Evolutionary conservation across 2,329 filamentous ascomycete genomes (phyloP), one percentile per base, ranked within the genome.

Genomic region (Trichocomaceae sp.): DNA sequence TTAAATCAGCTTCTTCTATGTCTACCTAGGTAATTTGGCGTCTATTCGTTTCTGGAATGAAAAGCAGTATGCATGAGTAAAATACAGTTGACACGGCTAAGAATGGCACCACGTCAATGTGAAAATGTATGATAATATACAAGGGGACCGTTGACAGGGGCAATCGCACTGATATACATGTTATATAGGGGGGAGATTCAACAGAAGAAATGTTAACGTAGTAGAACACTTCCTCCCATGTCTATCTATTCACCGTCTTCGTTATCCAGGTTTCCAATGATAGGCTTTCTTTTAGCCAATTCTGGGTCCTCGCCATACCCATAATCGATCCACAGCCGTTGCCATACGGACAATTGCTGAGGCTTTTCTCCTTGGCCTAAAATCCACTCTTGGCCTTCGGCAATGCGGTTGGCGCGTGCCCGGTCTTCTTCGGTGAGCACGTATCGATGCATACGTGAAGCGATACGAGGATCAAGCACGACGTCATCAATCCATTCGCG

Each of bases 391-490:
- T 85, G 80, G 0, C 83, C 81, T 13, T 86, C 78, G 26, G 77
- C 77, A 52, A 90, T 82, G 55, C 75, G 73, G 46, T 78, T 75
- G 0, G 85, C 85, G 55, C 83, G 79, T 35, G 79, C 81, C 69
- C 91, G 87, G 35, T 90, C 85, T 56, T 87, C 86, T 0, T 81
- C 74, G 12, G 72, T 75, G 22, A 96, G 73, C 66, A 86, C 80
- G 64, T 93, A 95, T 52, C 82, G 82, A 55, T 87, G 80, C 92
- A 97, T 96, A 52, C 89, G 83, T 64, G 79, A 78, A 5, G 81
- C 82, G 58, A 96, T 84, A 37, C 91, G 81, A 12, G 82, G 74
- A 67, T 99, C 91, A 9, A 96, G 68, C 2, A 87, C 83, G 51
- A 96, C 76, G 10, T 84, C 81, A 52, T 85, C 82, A 8, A 86